Percentiles rank a stretch among this genome's conserved stretches.
Conservation (phyloP, 257 asterid genomes). For the Solanum pennellii region DNA sequence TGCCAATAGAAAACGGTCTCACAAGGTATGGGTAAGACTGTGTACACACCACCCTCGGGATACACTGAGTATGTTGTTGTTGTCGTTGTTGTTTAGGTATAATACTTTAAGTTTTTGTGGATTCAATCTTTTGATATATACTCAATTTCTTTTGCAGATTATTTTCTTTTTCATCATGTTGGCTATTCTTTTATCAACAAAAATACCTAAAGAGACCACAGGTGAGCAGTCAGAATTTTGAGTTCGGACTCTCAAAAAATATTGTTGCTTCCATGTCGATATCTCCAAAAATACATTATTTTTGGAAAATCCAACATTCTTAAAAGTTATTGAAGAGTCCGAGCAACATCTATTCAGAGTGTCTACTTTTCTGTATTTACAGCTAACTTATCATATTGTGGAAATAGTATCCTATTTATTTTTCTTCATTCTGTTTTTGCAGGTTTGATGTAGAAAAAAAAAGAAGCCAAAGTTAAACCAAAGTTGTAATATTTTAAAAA, state of each 20-base stretch:
- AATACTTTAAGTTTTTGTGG: neutral
- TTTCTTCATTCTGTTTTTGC: neutral
- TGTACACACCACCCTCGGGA: neutral
- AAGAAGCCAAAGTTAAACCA: neutral
- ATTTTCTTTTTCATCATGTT: slow-evolving; percentile 38
- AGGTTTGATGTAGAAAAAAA: neutral
- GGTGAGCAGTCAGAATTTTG: neutral
- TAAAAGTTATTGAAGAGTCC: neutral
- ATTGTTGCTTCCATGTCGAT: neutral
- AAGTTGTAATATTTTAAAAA: neutral
- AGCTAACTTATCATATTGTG: neutral
- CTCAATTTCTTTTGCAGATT: slow-evolving; percentile 33
- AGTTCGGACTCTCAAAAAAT: neutral
- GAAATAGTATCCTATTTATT: neutral
- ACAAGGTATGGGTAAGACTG: neutral
- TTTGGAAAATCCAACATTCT: neutral
- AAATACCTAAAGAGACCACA: neutral
- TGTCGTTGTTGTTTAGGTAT: neutral
- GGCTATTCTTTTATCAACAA: slow-evolving; percentile 15
- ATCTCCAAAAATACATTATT: neutral
- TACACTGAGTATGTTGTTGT: neutral
- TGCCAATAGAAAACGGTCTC: neutral
- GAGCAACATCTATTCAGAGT: neutral
- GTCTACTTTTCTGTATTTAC: neutral
- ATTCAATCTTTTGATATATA: neutral